Evolutionary conservation across 1,284 basidiomycete species (phyloP).

Genomic region (Leccinum glutinopallens): DNA sequence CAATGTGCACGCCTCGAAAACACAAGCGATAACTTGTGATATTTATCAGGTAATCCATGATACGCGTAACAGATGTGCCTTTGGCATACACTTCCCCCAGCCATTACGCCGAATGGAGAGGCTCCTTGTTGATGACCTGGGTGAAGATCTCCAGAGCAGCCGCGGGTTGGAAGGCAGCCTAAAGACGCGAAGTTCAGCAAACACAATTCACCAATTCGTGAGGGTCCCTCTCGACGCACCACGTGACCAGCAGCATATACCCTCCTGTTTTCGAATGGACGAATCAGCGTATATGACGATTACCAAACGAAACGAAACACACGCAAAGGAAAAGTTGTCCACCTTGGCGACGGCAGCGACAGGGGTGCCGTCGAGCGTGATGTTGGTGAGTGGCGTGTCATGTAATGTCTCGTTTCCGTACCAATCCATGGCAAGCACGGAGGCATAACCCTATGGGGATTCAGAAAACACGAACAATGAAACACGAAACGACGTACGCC

Average conservation of each 20-base stretch:
- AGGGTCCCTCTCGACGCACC: constrained; percentile 39
- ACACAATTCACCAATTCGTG: not conserved
- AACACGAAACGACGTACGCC: too few species aligned
- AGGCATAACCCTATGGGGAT: too few species aligned
- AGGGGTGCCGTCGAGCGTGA: constrained; percentile 42
- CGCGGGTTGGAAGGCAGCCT: constrained; percentile 62
- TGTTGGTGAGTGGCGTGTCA: too few species aligned
- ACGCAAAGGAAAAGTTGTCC: constrained; percentile 67
- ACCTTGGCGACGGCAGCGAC: constrained; percentile 64
- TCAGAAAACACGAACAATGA: too few species aligned
- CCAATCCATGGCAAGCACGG: too few species aligned
- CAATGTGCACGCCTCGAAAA: not conserved
- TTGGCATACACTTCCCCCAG: not conserved
- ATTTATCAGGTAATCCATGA: not conserved
- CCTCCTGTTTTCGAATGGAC: constrained; percentile 37
- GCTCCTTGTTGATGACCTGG: constrained; percentile 53
- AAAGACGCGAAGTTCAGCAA: constrained; percentile 13
- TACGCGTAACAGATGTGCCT: not conserved
- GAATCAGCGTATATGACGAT: not conserved
- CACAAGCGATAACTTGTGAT: not conserved
- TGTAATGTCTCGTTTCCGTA: too few species aligned
- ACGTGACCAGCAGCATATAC: constrained; percentile 60
- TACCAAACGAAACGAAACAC: constrained; percentile 25
- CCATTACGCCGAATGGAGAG: constrained; percentile 53
- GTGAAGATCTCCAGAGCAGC: constrained; percentile 58